Evolutionary conservation across 1,284 basidiomycete genomes (phyloP).

Genomic region (Ustilago lituana): DNA sequence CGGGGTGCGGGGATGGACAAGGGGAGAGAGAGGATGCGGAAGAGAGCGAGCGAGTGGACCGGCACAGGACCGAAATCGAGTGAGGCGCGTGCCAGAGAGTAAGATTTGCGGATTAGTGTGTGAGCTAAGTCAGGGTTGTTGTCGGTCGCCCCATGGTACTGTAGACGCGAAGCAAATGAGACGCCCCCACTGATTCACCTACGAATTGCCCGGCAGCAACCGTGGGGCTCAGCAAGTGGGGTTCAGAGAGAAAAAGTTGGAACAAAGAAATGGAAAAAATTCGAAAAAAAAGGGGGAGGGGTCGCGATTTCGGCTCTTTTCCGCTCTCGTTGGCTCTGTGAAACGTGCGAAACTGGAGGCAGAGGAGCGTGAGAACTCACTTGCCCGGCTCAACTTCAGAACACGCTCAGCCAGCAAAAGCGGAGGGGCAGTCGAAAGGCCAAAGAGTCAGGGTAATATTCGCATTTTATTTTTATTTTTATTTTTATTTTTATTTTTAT

Average conservation of each 20-base stretch:
- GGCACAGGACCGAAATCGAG: conserved; percentile 6
- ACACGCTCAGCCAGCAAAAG: too few species aligned
- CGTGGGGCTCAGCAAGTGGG: too few species aligned
- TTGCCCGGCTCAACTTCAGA: conserved; percentile 18
- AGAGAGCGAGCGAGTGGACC: conserved; percentile 9
- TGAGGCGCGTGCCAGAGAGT: conserved; percentile 12
- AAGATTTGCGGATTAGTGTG: conserved; percentile 21
- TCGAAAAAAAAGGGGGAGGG: background rate
- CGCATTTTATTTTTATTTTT: too few species aligned
- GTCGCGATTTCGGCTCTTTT: background rate
- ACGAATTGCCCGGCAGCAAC: too few species aligned
- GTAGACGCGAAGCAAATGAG: too few species aligned
- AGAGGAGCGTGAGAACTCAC: conserved; percentile 2
- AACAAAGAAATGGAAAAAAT: conserved; percentile 2
- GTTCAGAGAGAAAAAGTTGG: background rate
- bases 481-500: too few species aligned
- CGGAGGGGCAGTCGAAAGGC: too few species aligned
- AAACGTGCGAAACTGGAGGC: background rate
- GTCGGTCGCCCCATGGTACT: conserved; percentile 6
- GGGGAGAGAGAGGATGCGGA: background rate
- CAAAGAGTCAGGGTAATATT: too few species aligned
- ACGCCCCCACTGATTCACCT: too few species aligned
- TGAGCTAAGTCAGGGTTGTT: conserved; percentile 23
- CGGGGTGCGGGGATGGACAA: background rate
- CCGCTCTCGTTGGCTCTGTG: background rate